A percentile compares a stretch with the other conserved stretches of the same genome.
Evolutionary conservation across 805 yeast species (phyloP).

Genomic region (Metschnikowia aberdeeniae): DNA sequence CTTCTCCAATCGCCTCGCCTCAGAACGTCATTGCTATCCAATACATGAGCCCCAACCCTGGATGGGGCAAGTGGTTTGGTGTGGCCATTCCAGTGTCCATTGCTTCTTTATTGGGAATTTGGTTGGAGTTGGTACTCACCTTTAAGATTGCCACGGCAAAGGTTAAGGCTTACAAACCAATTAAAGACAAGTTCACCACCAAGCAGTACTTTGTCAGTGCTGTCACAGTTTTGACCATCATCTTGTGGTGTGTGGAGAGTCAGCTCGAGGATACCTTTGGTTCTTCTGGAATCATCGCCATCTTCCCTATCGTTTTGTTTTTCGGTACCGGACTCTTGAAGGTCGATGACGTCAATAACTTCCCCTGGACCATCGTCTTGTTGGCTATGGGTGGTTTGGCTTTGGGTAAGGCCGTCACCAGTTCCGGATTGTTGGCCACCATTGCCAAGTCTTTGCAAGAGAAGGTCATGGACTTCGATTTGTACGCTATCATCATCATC

Average conservation of each 20-base stretch:
- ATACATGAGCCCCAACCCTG: constrained; percentile 70
- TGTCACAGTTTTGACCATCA: constrained; percentile 69
- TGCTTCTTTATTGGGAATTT: constrained; percentile 59
- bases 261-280: constrained; percentile 72
- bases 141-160: constrained; percentile 51
- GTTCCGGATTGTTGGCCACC: constrained; percentile 78
- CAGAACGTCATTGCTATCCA: constrained; percentile 91
- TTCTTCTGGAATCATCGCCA: constrained; percentile 94
- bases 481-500: constrained; percentile 68
- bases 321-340: constrained; percentile 87
- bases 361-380: constrained; percentile 93
- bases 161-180: constrained; percentile 57
- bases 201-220: constrained; percentile 71
- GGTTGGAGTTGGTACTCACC: constrained; percentile 66
- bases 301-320: constrained; percentile 84
- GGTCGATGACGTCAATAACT: constrained; percentile 90
- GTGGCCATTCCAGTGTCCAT: constrained; percentile 78
- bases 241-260: constrained; percentile 86
- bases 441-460: constrained; percentile 69
- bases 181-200: constrained; percentile 61
- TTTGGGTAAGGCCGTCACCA: constrained; percentile 89
- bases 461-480: constrained; percentile 60
- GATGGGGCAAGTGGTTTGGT: constrained; percentile 93
- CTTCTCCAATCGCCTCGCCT: constrained; percentile 96
- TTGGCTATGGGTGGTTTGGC: constrained; percentile 98